Evolutionary conservation across 1,284 basidiomycete genomes (phyloP).

Genomic region (Apiotrichum domesticum): DNA sequence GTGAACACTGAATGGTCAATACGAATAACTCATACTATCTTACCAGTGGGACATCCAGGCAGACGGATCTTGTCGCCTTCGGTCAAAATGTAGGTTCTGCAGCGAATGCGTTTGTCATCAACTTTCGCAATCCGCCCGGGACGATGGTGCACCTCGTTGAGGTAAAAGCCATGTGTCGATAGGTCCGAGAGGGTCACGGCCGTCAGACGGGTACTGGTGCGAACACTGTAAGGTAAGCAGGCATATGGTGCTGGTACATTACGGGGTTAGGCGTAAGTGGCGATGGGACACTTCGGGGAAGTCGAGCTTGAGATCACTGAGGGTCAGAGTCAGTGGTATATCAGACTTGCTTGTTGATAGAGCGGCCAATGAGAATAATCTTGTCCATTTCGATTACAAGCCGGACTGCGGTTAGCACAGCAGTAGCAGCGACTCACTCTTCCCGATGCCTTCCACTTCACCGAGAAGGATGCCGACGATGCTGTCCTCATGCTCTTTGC

Average conservation of each 20-base stretch:
- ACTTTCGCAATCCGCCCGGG: slow-evolving; percentile 34
- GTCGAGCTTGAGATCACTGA: not conserved
- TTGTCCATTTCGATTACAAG: not conserved
- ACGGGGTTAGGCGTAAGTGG: slow-evolving; percentile 19
- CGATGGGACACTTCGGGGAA: slow-evolving; percentile 6
- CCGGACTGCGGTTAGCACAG: not conserved
- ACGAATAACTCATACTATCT: not conserved
- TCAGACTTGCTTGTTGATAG: not conserved
- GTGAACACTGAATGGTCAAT: slow-evolving; percentile 5
- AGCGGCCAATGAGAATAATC: not conserved
- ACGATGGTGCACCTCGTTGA: slow-evolving; percentile 61
- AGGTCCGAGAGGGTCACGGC: slow-evolving; percentile 53
- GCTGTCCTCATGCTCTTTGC: not conserved
- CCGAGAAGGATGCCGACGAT: not conserved
- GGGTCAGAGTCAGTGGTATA: not conserved
- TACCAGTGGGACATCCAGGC: not conserved
- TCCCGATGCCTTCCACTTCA: not conserved
- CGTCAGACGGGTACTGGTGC: slow-evolving; percentile 13
- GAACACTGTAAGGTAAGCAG: slow-evolving; percentile 6
- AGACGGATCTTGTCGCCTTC: slow-evolving; percentile 7
- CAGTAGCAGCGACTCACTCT: not conserved
- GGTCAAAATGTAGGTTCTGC: slow-evolving; percentile 10
- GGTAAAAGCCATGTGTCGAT: slow-evolving; percentile 67
- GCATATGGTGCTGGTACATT: not conserved
- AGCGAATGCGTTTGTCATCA: not conserved